Conservation (phyloP, 2,329 filamentous ascomycete genomes). For the Penicillium thymicola region DNA sequence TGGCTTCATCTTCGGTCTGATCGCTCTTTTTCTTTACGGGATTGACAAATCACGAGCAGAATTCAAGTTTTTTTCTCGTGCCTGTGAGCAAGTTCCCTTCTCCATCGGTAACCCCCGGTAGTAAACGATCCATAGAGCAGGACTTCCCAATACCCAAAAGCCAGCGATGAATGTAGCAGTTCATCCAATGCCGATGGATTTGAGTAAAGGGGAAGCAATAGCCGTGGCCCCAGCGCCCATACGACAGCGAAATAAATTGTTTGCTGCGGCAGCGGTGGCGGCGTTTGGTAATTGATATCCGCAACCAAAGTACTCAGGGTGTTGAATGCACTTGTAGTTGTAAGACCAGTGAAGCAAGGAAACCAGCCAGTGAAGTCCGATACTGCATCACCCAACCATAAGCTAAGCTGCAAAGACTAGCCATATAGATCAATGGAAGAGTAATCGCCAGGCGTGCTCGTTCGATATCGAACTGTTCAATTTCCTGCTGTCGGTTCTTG, state of each 20-base stretch:
- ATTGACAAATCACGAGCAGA: not conserved
- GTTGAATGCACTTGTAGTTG: conserved; percentile 36
- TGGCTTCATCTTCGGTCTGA: not conserved
- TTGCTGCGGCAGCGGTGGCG: conserved; percentile 22
- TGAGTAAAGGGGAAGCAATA: conserved; percentile 19
- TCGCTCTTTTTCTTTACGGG: not conserved
- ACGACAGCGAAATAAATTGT: conserved; percentile 23
- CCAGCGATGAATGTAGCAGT: conserved; percentile 21
- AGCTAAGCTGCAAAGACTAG: conserved; percentile 26
- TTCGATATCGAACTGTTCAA: conserved; percentile 53
- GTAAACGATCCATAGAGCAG: conserved; percentile 21
- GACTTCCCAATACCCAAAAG: conserved; percentile 22
- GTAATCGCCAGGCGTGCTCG: conserved; percentile 34
- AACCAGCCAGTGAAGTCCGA: conserved; percentile 30
- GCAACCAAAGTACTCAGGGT: conserved; percentile 45
- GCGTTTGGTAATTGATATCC: conserved; percentile 32
- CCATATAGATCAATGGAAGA: conserved; percentile 31
- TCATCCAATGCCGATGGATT: conserved; percentile 27
- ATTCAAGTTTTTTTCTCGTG: not conserved
- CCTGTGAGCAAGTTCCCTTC: not conserved
- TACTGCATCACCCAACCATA: conserved; percentile 42
- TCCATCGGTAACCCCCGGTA: conserved; percentile 18
- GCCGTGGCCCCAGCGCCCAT: conserved; percentile 25
- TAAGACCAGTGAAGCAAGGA: conserved; percentile 32
- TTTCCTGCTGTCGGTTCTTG: conserved; percentile 48